These are phyloP conservation scores for Atalantia buxifolia DNA, from an alignment of 345 rosid species.

Conservation along the genomic window DNA sequence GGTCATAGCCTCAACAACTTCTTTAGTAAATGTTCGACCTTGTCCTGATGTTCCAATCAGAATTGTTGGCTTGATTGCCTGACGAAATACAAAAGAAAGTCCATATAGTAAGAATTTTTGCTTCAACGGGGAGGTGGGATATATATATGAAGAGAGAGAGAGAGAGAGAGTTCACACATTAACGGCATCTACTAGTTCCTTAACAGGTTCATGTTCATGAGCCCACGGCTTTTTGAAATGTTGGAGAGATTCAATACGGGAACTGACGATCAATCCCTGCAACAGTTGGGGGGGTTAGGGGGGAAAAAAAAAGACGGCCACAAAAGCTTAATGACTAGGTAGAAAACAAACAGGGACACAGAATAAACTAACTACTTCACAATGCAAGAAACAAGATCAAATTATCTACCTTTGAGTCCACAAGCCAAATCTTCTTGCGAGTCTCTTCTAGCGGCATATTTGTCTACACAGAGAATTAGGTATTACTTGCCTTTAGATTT, in stretches of 20 bases:
- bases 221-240: constrained; percentile 99
- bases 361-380: not conserved
- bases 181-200: constrained; percentile 64
- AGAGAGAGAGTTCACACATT: constrained; percentile 43
- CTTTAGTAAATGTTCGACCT: constrained; percentile 84
- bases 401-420: constrained; percentile 81
- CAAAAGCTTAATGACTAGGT: not conserved
- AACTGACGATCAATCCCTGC: constrained; percentile 87
- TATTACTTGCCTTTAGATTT: not conserved
- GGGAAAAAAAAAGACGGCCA: not conserved
- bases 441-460: constrained; percentile 70
- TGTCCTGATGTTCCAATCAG: constrained; percentile 94
- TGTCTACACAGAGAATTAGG: constrained; percentile 46
- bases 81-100: constrained; percentile 16
- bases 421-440: constrained; percentile 86
- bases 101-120: constrained; percentile 3
- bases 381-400: not conserved
- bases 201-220: constrained; percentile 76
- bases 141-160: not conserved
- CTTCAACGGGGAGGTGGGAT: not conserved
- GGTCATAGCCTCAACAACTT: constrained; percentile 87
- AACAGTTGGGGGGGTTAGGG: not conserved
- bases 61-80: constrained; percentile 90
- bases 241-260: constrained; percentile 78
- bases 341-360: not conserved